Evolutionary conservation across 306 rosid species (phyloP), one percentile per base, ranked within the genome.

Genomic region (Quercus cerris): DNA sequence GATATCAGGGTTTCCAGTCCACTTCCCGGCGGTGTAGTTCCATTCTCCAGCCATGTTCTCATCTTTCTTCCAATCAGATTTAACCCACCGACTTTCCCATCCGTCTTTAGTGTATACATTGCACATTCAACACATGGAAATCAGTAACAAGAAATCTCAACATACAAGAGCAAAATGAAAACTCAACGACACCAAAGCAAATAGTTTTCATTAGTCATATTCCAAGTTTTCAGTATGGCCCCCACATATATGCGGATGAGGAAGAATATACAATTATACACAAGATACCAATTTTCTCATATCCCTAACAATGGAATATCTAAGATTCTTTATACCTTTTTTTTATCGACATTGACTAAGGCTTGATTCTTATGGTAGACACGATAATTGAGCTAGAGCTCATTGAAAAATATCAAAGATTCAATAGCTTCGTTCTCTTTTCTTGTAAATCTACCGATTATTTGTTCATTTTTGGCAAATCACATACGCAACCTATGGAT

Each of bases 21-120:
- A 93, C 84, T 96, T 88, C 51, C 99, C 99, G 54, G 99, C 78
- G 58, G 98, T 96, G 91, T 78, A 88, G 84, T 96, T 96, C 99
- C 99, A 96, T 78, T 91, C 97, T 61, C 99, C 99, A 49, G 98
- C 98, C 76, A 86, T 17, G 71, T 80, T 85, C 84, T 96, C 98
- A 49, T 91, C 99, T 64, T 76, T 90, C 91, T 93, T 96, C 99
- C 99, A 96, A 0, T 93, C 99, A 55, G 99, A 96, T 86, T 87
- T 89, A 72, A 96, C 97, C 99, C 99, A 96, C 30, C 87, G 88
- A 17, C 28, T 91, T 75, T 93, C 97, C 99, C 99, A 96, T 80
- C 97, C 99, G 62, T 90, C 99, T 96, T 33, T 59, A 82, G 28
- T 73, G 84, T 66, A 79, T 69, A 73, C 22, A 70, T 64, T 22